Evolutionary conservation across 2,329 filamentous ascomycete species (phyloP).

Genomic region (Cladosporium sp.): DNA sequence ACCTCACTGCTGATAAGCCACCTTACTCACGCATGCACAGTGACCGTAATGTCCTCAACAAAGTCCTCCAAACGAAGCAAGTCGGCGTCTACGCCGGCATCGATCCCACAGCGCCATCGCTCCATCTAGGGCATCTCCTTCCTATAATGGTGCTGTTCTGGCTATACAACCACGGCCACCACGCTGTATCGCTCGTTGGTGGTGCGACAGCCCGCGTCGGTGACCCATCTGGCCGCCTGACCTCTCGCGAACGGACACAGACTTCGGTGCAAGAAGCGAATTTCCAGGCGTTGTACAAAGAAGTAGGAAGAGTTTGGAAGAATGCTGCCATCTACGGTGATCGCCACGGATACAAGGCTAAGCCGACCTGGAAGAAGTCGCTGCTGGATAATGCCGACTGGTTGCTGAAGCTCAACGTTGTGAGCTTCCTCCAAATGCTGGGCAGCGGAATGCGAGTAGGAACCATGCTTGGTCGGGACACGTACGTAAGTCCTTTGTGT

Average conservation of each 20-base stretch:
- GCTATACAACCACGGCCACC: constrained; percentile 76
- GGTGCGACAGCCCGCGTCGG: constrained; percentile 75
- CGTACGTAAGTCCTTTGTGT: constrained; percentile 57
- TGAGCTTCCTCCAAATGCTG: constrained; percentile 74
- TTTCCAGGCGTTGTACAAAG: constrained; percentile 67
- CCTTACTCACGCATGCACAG: constrained; percentile 28
- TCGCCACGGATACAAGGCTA: constrained; percentile 64
- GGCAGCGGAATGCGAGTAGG: constrained; percentile 76
- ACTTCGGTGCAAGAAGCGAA: constrained; percentile 62
- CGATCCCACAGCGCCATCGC: constrained; percentile 76
- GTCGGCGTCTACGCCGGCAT: constrained; percentile 79
- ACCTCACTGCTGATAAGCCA: not conserved
- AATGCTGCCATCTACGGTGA: constrained; percentile 69
- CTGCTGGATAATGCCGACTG: constrained; percentile 82
- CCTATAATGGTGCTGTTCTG: constrained; percentile 83
- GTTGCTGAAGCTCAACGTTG: constrained; percentile 71
- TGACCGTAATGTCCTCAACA: constrained; percentile 58
- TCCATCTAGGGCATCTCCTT: constrained; percentile 79
- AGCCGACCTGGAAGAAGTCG: constrained; percentile 67
- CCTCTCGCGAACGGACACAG: constrained; percentile 59
- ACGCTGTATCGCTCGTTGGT: constrained; percentile 62
- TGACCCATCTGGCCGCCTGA: constrained; percentile 72
- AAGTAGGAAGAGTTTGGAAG: constrained; percentile 70
- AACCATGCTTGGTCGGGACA: constrained; percentile 84
- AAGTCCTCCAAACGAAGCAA: constrained; percentile 64